Percentiles rank a stretch among this genome's conserved stretches.
Conservation (phyloP, 768 basidiomycete species). For the Suillus placidus region DNA sequence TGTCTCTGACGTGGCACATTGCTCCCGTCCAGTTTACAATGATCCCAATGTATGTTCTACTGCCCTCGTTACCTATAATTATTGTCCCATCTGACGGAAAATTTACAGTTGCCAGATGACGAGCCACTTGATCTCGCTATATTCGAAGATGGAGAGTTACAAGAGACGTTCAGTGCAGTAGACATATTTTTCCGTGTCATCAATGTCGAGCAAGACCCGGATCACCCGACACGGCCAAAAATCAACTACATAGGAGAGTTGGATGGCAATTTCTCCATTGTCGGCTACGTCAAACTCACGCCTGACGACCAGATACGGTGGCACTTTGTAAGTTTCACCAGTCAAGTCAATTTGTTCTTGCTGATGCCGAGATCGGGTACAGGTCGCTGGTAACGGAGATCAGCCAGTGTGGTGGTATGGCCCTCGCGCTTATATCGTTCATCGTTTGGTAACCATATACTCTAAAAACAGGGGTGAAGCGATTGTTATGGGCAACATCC, state of each 20-base stretch:
- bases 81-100: slow-evolving; percentile 7
- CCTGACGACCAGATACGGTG: slow-evolving; percentile 60
- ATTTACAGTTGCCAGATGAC: slow-evolving; percentile 30
- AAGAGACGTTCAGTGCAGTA: slow-evolving; percentile 55
- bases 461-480: slow-evolving; percentile 53
- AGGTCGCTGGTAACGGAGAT: slow-evolving; percentile 56
- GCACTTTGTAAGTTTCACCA: slow-evolving; percentile 56
- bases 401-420: slow-evolving; percentile 60
- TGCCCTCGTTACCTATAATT: not conserved
- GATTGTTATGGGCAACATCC: slow-evolving; percentile 61
- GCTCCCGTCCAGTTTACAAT: slow-evolving; percentile 50
- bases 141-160: slow-evolving; percentile 53
- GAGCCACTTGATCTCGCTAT: slow-evolving; percentile 45
- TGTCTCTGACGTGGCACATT: slow-evolving; percentile 7
- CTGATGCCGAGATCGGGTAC: slow-evolving; percentile 15
- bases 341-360: not conserved
- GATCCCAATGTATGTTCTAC: slow-evolving; percentile 32
- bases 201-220: slow-evolving; percentile 45
- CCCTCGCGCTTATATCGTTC: not conserved
- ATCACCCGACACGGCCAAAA: slow-evolving; percentile 52
- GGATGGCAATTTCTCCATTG: slow-evolving; percentile 49
- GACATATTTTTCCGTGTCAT: slow-evolving; percentile 49
- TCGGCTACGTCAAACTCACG: slow-evolving; percentile 57
- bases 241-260: slow-evolving; percentile 59
- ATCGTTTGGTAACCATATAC: not conserved